Evolutionary conservation across 208 protist species (phyloP).

Genomic region (Lotmaria passim): DNA sequence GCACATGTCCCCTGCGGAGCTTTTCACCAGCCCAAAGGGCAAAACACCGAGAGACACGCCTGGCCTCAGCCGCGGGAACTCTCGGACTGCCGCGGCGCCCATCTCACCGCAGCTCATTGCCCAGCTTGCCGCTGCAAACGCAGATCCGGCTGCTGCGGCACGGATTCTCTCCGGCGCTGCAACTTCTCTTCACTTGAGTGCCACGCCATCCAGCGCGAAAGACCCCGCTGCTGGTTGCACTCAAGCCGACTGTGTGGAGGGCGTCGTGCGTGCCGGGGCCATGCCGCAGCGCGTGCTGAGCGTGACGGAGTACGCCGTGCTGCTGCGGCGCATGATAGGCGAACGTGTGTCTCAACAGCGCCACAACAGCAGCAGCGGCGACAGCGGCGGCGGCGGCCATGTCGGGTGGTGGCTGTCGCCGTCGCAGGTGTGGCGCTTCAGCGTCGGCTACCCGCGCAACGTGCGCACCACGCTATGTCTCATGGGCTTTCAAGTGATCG

Average conservation of each 20-base stretch:
- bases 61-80: neutral
- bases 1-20: neutral
- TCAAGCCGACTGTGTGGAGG: conserved; percentile 25
- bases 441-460: conserved; percentile 36
- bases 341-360: conserved; percentile 3
- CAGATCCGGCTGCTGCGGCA: conserved; percentile 12
- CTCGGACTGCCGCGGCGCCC: neutral
- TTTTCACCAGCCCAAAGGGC: neutral
- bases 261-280: conserved; percentile 46
- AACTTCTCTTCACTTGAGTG: neutral
- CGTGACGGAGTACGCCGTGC: conserved; percentile 60
- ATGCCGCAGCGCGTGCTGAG: conserved; percentile 49
- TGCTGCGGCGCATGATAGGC: conserved; percentile 49
- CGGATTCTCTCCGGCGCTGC: neutral
- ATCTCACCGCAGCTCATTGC: conserved; percentile 3
- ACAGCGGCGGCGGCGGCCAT: conserved; percentile 1
- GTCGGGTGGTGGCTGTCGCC: conserved; percentile 62
- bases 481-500: conserved; percentile 61
- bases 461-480: conserved; percentile 59
- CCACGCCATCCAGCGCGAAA: neutral
- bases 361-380: neutral
- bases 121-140: conserved; percentile 31
- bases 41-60: too few species aligned
- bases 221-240: neutral
- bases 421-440: conserved; percentile 63